These are phyloP conservation scores for Rhizophagus clarus DNA, from an alignment of 192 early-diverging fungal genomes.

Conservation along the genomic window DNA sequence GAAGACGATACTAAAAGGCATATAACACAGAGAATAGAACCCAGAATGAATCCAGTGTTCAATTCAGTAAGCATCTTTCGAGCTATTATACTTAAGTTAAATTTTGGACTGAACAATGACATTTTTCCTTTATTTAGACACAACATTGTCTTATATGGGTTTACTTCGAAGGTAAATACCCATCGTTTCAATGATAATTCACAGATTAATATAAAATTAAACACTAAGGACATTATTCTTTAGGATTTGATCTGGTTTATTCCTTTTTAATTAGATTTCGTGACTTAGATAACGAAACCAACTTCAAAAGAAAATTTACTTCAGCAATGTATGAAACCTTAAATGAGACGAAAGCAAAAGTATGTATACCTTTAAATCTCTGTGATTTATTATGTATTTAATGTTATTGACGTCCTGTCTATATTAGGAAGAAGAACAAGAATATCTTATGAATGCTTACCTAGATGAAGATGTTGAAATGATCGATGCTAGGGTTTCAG, in stretches of 20 bases:
- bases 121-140: neutral
- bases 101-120: neutral
- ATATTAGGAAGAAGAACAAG: conserved; percentile 60
- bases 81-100: neutral
- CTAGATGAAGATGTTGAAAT: conserved; percentile 70
- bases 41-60: conserved; percentile 80
- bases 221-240: neutral
- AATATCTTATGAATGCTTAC: conserved; percentile 75
- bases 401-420: neutral
- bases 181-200: neutral
- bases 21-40: conserved; percentile 62
- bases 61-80: conserved; percentile 43
- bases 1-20: conserved; percentile 47
- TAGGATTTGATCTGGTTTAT: conserved; percentile 47
- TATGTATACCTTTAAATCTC: neutral
- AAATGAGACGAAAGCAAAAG: conserved; percentile 22
- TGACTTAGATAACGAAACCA: conserved; percentile 48
- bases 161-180: conserved; percentile 58
- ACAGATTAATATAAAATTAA: neutral
- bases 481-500: conserved; percentile 43
- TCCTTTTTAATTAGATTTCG: conserved; percentile 77
- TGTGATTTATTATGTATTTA: neutral
- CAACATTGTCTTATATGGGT: conserved; percentile 78
- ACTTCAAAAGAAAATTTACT: conserved; percentile 68
- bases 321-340: conserved; percentile 77